A percentile compares a stretch with the other conserved stretches of the same genome.
phyloP scores from a whole-genome alignment of 164 flowering plant species.

The Buxus sempervirens region DNA sequence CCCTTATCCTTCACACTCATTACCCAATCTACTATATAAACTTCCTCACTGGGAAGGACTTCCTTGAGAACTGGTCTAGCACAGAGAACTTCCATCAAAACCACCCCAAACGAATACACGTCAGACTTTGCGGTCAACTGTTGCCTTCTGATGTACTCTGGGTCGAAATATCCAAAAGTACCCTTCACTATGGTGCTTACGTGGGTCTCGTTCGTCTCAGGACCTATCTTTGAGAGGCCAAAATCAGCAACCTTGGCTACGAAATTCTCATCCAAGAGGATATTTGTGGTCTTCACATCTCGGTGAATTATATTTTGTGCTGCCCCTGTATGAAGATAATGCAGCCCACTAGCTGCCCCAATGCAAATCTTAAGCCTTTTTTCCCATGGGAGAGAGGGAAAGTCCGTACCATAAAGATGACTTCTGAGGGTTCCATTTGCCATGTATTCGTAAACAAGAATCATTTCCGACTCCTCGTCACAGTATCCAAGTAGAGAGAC shows the following conservation, averaged over 20 bases:
- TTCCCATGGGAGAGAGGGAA: slow-evolving; percentile 28
- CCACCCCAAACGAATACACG: slow-evolving; percentile 27
- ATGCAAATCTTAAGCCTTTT: slow-evolving; percentile 29
- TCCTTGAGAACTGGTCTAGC: no score
- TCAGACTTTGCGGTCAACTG: slow-evolving; percentile 24
- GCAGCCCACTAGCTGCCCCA: slow-evolving; percentile 30
- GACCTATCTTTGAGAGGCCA: slow-evolving; percentile 27
- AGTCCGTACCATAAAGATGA: slow-evolving; percentile 23
- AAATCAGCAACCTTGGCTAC: slow-evolving; percentile 27
- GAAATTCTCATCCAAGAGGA: slow-evolving; percentile 21
- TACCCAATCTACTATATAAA: slow-evolving; percentile 27
- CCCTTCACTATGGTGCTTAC: slow-evolving; percentile 28
- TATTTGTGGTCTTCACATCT: slow-evolving; percentile 25
- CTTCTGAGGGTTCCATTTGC: slow-evolving; percentile 27
- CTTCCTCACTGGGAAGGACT: slow-evolving; percentile 21
- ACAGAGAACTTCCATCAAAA: slow-evolving; percentile 19
- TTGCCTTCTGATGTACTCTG: slow-evolving; percentile 24
- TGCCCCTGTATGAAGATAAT: slow-evolving; percentile 28
- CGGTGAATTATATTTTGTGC: slow-evolving; percentile 26
- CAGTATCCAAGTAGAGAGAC: slow-evolving; percentile 28
- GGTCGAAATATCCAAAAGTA: slow-evolving; percentile 27
- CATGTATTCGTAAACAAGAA: slow-evolving; percentile 27
- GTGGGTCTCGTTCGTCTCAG: slow-evolving; percentile 24
- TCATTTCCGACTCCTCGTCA: slow-evolving; percentile 26
- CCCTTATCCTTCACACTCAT: neutral